Evolutionary conservation across 495 filamentous ascomycete genomes (phyloP).

Genomic region (Podospora fimiseda): DNA sequence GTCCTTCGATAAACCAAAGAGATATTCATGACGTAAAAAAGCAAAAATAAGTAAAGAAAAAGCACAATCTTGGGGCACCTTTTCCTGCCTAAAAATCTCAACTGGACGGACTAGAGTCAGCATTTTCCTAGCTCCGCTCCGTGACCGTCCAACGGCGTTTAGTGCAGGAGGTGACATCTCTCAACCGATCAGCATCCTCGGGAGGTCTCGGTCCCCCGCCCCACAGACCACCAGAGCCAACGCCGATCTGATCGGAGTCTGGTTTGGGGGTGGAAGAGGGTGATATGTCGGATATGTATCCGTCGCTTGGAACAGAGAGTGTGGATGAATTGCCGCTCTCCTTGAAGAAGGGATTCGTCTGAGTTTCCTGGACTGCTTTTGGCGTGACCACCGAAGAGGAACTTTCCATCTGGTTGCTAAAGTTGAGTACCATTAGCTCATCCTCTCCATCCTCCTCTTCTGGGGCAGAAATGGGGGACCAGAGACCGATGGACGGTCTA

Average conservation of each 20-base stretch:
- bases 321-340: neutral
- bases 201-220: constrained; percentile 25
- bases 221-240: constrained; percentile 33
- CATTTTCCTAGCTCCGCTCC: constrained; percentile 21
- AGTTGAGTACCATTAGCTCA: constrained; percentile 42
- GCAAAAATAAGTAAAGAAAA: too few species aligned
- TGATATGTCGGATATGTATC: neutral
- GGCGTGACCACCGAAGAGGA: neutral
- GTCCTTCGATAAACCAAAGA: too few species aligned
- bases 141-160: constrained; percentile 45
- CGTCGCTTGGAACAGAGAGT: neutral
- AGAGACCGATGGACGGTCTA: constrained; percentile 29
- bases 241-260: constrained; percentile 15
- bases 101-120: neutral
- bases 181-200: constrained; percentile 30
- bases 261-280: constrained; percentile 5
- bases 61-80: neutral
- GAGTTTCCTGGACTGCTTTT: neutral
- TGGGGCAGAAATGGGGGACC: constrained; percentile 26
- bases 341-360: neutral
- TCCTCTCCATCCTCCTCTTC: constrained; percentile 34
- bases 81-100: neutral
- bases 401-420: constrained; percentile 26
- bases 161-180: constrained; percentile 30
- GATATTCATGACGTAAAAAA: too few species aligned